Base-by-base conservation (phyloP, 1,284 basidiomycete species). In the Ceratobasidium theobromae region DNA sequence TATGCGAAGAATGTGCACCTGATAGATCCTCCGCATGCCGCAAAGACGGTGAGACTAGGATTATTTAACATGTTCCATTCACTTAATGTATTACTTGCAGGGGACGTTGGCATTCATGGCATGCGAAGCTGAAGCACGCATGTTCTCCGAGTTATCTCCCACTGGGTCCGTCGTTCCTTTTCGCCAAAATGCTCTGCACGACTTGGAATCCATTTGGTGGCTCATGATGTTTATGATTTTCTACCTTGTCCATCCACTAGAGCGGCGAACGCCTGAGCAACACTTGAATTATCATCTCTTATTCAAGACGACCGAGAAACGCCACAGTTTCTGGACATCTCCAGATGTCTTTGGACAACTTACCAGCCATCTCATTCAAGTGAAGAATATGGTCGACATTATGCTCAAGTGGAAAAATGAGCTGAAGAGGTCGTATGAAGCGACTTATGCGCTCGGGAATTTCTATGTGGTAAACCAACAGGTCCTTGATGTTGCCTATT, bases 201-300 rank as follows among this genome's bases (percentile, higher is more conserved):
- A 57, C 27, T 18, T 57, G 14, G 54, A 57, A 40, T 57, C 54
- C 25, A 14, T 57, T 33, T 57, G 54, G 54, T 57, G 54, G 54
- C n/a, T 57, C 18, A 28, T 23, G 21, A 27, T 30, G 9, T 57
- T 38, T 38, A 45, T 33, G 41, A 45, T 45, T 5, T 21, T 45
- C 43, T 21, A 45, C 35, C 16, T 38, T 8, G 35, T 38, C 21
- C 52, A n/a, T n/a, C n/a, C n/a, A n/a, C n/a, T n/a, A n/a, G n/a
- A n/a, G n/a, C n/a, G n/a, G n/a, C n/a, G n/a, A n/a, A n/a, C n/a
- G n/a, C n/a, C n/a, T n/a, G n/a, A n/a, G n/a, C n/a, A n/a, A n/a
- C n/a, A n/a, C n/a, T n/a, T n/a, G n/a, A n/a, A n/a, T n/a, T n/a
- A n/a, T n/a, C n/a, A n/a, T n/a, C n/a, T n/a, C n/a, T n/a, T n/a